Conservation (phyloP, 1,284 basidiomycete species). For the Chalciporus sp. region DNA sequence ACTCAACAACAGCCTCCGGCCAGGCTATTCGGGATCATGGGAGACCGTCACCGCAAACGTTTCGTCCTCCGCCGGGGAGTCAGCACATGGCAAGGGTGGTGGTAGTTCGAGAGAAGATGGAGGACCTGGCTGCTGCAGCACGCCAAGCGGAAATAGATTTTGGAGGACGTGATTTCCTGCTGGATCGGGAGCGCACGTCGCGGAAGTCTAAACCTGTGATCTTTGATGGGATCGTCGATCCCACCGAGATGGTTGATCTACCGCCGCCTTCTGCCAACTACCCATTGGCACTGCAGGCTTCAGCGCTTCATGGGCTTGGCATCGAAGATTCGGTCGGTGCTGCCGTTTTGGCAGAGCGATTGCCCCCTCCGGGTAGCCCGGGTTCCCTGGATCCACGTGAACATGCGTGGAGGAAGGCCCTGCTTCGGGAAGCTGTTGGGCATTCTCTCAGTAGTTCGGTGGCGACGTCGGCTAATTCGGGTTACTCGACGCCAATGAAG, state of each 20-base stretch:
- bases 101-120: conserved; percentile 78
- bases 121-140: conserved; percentile 65
- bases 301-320: conserved; percentile 65
- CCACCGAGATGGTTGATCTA: conserved; percentile 77
- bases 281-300: conserved; percentile 74
- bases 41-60: conserved; percentile 41
- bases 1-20: conserved; percentile 52
- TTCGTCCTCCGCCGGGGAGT: conserved; percentile 38
- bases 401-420: conserved; percentile 68
- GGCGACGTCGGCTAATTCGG: conserved; percentile 32
- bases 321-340: conserved; percentile 73
- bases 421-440: conserved; percentile 72
- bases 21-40: conserved; percentile 41
- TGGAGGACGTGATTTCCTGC: conserved; percentile 48
- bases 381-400: conserved; percentile 57
- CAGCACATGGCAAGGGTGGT: conserved; percentile 61
- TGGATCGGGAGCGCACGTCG: conserved; percentile 33
- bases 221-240: conserved; percentile 67
- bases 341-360: conserved; percentile 65
- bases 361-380: conserved; percentile 68
- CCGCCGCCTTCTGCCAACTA: conserved; percentile 65
- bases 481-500: conserved; percentile 33
- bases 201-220: conserved; percentile 33
- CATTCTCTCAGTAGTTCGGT: conserved; percentile 66
- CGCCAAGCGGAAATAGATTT: conserved; percentile 73